These are phyloP conservation scores for Gracilariopsis chorda DNA, from an alignment of 23 red algal genomes.

Conservation along the genomic window DNA sequence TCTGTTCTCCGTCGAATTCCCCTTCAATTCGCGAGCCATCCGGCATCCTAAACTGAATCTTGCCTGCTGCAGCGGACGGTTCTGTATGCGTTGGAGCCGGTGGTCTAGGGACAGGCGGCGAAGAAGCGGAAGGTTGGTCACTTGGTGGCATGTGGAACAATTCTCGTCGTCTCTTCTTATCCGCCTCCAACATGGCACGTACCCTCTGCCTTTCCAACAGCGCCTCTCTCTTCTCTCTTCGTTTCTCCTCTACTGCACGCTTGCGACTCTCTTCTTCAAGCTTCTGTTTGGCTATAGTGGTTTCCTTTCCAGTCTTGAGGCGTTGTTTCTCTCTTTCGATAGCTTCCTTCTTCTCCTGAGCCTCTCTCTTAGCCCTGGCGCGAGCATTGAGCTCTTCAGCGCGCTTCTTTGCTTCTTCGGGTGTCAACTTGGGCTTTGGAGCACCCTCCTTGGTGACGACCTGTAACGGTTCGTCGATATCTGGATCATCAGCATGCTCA, in stretches of 20 bases:
- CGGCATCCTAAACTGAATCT: conserved; percentile 89
- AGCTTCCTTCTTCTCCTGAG: conserved; percentile 77
- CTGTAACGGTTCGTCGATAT: conserved; percentile 78
- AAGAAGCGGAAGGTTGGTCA: background rate
- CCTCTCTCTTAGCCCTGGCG: conserved; percentile 77
- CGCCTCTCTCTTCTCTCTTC: conserved; percentile 62
- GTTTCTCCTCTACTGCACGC: conserved; percentile 63
- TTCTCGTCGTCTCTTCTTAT: conserved; percentile 59
- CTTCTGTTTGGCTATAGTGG: conserved; percentile 45
- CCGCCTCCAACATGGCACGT: conserved; percentile 76
- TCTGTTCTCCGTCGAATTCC: conserved; percentile 50
- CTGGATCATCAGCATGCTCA: conserved; percentile 84
- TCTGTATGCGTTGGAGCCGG: background rate
- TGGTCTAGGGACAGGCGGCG: conserved; percentile 12
- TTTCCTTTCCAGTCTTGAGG: conserved; percentile 72
- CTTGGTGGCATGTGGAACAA: conserved; percentile 45
- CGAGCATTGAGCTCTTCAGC: conserved; percentile 55
- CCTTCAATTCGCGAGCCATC: conserved; percentile 78
- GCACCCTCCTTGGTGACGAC: conserved; percentile 53
- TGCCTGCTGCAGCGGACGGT: conserved; percentile 6
- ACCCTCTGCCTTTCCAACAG: conserved; percentile 64
- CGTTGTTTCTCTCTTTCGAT: conserved; percentile 85
- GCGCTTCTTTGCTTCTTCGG: conserved; percentile 70
- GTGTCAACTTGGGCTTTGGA: conserved; percentile 45
- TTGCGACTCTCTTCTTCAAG: conserved; percentile 73